A percentile compares a stretch with the other conserved stretches of the same genome.
Evolutionary conservation across 306 rosid genomes (phyloP).

Genomic region (Cucumis cinereus): DNA sequence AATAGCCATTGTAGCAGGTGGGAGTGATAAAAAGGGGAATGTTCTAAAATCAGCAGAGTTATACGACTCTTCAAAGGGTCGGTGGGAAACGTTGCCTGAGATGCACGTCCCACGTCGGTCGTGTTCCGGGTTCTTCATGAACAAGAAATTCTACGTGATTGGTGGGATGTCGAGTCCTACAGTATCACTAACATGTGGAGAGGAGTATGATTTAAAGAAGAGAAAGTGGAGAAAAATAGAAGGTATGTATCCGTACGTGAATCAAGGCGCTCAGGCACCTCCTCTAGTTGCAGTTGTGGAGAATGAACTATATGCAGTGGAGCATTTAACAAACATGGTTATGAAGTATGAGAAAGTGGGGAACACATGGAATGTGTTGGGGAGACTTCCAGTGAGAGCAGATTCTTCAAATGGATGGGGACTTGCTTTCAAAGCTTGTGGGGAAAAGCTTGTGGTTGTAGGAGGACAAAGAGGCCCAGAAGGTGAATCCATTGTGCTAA

Average conservation of each 20-base stretch:
- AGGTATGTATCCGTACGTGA: slow-evolving; percentile 75
- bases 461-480: slow-evolving; percentile 94
- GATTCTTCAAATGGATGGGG: slow-evolving; percentile 50
- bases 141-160: slow-evolving; percentile 72
- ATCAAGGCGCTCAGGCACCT: slow-evolving; percentile 76
- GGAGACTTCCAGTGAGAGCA: slow-evolving; percentile 86
- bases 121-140: slow-evolving; percentile 88
- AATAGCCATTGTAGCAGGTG: slow-evolving; percentile 79
- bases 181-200: slow-evolving; percentile 74
- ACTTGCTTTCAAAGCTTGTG: slow-evolving; percentile 94
- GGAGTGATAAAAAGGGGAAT: slow-evolving; percentile 60
- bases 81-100: slow-evolving; percentile 63
- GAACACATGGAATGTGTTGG: slow-evolving; percentile 67
- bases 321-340: slow-evolving; percentile 78
- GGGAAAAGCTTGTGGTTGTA: slow-evolving; percentile 66
- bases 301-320: slow-evolving; percentile 67
- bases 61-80: slow-evolving; percentile 55
- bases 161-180: slow-evolving; percentile 83
- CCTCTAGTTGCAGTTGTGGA: slow-evolving; percentile 94
- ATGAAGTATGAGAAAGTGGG: slow-evolving; percentile 66
- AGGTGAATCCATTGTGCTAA: slow-evolving; percentile 70
- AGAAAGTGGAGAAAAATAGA: slow-evolving; percentile 68
- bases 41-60: slow-evolving; percentile 66
- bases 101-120: slow-evolving; percentile 79
- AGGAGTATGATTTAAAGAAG: slow-evolving; percentile 68